These are phyloP conservation scores for Dioscorea dumetorum DNA, from an alignment of 106 monocot genomes.

Conservation along the genomic window DNA sequence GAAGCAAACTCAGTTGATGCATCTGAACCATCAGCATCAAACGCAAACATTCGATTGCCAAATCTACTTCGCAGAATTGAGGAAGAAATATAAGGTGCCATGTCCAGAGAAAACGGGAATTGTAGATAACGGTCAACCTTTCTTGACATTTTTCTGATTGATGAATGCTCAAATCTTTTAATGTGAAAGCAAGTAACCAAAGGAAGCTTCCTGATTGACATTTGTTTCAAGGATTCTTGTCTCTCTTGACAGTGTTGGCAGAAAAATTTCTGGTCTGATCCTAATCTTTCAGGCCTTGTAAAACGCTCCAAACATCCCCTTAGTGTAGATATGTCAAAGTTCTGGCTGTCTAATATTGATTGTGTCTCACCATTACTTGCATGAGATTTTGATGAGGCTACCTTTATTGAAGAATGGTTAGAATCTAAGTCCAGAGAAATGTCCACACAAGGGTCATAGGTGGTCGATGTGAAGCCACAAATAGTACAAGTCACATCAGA, in stretches of 20 bases:
- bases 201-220: constrained; percentile 89
- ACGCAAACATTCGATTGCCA: constrained; percentile 63
- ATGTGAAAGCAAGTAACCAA: constrained; percentile 83
- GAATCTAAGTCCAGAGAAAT: constrained; percentile 79
- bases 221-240: constrained; percentile 91
- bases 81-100: constrained; percentile 74
- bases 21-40: constrained; percentile 43
- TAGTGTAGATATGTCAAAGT: constrained; percentile 43
- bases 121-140: constrained; percentile 84
- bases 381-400: constrained; percentile 16
- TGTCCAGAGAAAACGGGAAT: constrained; percentile 82
- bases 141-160: constrained; percentile 56
- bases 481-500: constrained; percentile 88
- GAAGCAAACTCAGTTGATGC: constrained; percentile 35
- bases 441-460: constrained; percentile 89
- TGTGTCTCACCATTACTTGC: constrained; percentile 30
- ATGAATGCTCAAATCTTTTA: constrained; percentile 89
- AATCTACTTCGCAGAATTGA: constrained; percentile 72
- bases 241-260: constrained; percentile 81
- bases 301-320: constrained; percentile 76
- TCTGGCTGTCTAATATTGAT: constrained; percentile 10
- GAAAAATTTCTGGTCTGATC: constrained; percentile 80
- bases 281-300: constrained; percentile 78
- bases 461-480: constrained; percentile 94
- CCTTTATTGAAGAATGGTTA: constrained; percentile 12